Conservation (phyloP, 805 yeast species). For the Lipomyces yamadae region DNA sequence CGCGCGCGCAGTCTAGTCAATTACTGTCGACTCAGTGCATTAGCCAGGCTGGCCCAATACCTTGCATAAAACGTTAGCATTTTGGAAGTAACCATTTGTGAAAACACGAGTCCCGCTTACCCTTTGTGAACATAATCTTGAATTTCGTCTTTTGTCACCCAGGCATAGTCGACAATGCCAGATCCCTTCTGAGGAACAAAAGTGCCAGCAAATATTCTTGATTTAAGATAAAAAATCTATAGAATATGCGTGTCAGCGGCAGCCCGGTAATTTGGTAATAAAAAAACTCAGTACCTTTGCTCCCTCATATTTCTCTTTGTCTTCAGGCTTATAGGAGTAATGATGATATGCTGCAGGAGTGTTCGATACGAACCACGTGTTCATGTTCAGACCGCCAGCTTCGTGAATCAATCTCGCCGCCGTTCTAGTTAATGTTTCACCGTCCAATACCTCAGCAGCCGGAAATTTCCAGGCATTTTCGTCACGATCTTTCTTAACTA, state of each 20-base stretch:
- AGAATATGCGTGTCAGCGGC: slow-evolving; percentile 14
- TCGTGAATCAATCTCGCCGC: slow-evolving; percentile 75
- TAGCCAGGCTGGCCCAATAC: slow-evolving; percentile 3
- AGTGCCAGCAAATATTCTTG: slow-evolving; percentile 85
- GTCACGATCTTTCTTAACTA: slow-evolving; percentile 53
- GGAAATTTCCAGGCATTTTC: slow-evolving; percentile 74
- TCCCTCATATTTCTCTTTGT: slow-evolving; percentile 11
- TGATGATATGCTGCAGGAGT: slow-evolving; percentile 78
- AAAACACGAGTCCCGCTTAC: slow-evolving; percentile 46
- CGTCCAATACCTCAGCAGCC: slow-evolving; percentile 57
- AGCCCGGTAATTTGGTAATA: background rate
- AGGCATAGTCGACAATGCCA: slow-evolving; percentile 60
- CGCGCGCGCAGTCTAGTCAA: background rate
- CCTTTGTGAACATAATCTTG: slow-evolving; percentile 54
- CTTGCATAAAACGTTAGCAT: background rate
- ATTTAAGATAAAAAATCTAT: slow-evolving; percentile 77
- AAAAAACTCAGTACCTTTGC: slow-evolving; percentile 21
- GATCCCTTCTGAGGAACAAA: slow-evolving; percentile 56
- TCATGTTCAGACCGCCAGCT: slow-evolving; percentile 75
- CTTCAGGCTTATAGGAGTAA: slow-evolving; percentile 45
- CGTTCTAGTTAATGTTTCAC: slow-evolving; percentile 64
- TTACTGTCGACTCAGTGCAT: background rate
- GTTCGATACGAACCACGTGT: slow-evolving; percentile 89
- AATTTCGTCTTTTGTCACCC: slow-evolving; percentile 87
- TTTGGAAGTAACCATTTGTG: background rate